A percentile compares a stretch with the other conserved stretches of the same genome.
phyloP scores from a whole-genome alignment of 1,284 basidiomycete species.

The Phaffia rhodozyma region DNA sequence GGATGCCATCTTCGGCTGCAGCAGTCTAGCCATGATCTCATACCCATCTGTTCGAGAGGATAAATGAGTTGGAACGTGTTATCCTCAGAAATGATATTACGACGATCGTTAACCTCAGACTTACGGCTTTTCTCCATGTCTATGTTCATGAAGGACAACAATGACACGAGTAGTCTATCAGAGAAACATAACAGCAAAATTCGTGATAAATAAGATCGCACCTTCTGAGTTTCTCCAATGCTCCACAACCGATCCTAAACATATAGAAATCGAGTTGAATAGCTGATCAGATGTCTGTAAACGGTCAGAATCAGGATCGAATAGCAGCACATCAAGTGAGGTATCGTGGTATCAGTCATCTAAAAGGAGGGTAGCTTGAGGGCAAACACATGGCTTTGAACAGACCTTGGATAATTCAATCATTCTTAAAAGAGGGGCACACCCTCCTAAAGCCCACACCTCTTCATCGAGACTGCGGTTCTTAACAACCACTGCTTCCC shows the following conservation, averaged over 20 bases:
- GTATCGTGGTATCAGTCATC: not conserved
- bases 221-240: slow-evolving; percentile 79
- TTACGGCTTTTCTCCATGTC: slow-evolving; percentile 74
- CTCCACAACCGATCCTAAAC: slow-evolving; percentile 63
- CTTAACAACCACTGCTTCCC: slow-evolving; percentile 4
- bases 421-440: slow-evolving; percentile 58
- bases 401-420: slow-evolving; percentile 63
- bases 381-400: slow-evolving; percentile 6
- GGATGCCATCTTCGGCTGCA: slow-evolving; percentile 55
- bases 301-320: not conserved
- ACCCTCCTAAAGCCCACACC: slow-evolving; percentile 73
- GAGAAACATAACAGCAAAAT: not conserved
- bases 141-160: not conserved
- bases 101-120: slow-evolving; percentile 25
- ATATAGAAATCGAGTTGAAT: slow-evolving; percentile 54
- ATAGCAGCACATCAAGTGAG: not conserved
- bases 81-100: not conserved
- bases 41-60: slow-evolving; percentile 53
- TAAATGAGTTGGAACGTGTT: not conserved
- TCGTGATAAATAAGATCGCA: not conserved
- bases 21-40: slow-evolving; percentile 64
- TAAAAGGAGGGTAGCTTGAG: not conserved
- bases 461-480: slow-evolving; percentile 53
- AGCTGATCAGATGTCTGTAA: slow-evolving; percentile 57
- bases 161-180: not conserved